These are phyloP conservation scores for Zoysia matrella DNA, from an alignment of 202 grass and related monocot genomes.

Conservation along the genomic window DNA sequence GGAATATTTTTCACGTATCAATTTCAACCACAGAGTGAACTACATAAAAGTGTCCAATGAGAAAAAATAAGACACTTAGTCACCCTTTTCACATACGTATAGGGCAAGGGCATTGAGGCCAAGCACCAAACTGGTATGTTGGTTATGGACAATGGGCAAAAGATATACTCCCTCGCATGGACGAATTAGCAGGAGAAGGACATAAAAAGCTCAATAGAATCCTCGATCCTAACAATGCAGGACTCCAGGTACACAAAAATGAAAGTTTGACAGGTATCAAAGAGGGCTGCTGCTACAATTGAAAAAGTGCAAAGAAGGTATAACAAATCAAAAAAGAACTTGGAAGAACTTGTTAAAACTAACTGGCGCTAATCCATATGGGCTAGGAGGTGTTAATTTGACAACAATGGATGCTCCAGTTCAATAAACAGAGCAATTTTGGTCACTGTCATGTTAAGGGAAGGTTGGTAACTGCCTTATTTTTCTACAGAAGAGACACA, in stretches of 20 bases:
- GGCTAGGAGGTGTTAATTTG: background rate
- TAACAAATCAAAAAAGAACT: background rate
- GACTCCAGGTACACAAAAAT: background rate
- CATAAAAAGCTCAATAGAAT: background rate
- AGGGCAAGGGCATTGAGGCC: background rate
- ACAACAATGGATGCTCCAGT: background rate
- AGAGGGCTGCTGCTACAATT: background rate
- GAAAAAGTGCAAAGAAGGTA: background rate
- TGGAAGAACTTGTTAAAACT: background rate
- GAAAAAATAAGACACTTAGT: background rate
- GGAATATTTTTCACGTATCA: background rate
- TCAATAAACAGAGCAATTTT: background rate
- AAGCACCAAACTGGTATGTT: background rate
- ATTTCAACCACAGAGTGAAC: background rate
- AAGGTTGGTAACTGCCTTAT: background rate
- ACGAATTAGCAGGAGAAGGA: background rate
- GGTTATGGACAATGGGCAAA: background rate
- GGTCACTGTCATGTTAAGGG: background rate
- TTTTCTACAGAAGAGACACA: background rate
- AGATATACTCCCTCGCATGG: background rate
- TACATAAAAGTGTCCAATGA: background rate
- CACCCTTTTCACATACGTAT: background rate
- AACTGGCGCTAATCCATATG: background rate
- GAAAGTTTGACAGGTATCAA: conserved; percentile 1
- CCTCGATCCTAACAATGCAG: background rate